phyloP scores from a whole-genome alignment of 305 asterid genomes.

The Rubia tinctorum region DNA sequence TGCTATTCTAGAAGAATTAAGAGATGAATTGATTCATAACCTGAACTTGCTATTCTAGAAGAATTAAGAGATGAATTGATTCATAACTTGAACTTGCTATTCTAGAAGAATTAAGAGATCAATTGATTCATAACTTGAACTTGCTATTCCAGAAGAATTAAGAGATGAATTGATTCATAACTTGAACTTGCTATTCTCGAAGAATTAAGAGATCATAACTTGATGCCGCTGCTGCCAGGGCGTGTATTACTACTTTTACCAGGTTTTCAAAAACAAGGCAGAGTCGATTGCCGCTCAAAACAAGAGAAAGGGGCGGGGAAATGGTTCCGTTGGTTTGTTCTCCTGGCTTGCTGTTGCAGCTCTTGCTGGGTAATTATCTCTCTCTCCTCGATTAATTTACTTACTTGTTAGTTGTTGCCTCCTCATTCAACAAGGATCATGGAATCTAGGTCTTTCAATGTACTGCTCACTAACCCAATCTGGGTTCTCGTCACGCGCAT shows the following conservation, averaged over 20 bases:
- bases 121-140: too few relatives aligned
- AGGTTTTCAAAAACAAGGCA: slow-evolving; percentile 89
- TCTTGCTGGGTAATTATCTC: slow-evolving; percentile 68
- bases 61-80: too few relatives aligned
- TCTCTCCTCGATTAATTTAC: neutral
- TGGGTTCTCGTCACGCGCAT: slow-evolving; percentile 97
- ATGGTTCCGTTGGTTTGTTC: slow-evolving; percentile 88
- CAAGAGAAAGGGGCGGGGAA: slow-evolving; percentile 59
- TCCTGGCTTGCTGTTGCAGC: slow-evolving; percentile 95
- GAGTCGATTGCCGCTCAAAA: slow-evolving; percentile 65
- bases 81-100: too few relatives aligned
- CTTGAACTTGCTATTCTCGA: too few relatives aligned
- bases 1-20: too few relatives aligned
- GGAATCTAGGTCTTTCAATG: slow-evolving; percentile 64
- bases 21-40: too few relatives aligned
- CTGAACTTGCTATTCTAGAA: too few relatives aligned
- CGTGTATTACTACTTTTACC: slow-evolving; percentile 83
- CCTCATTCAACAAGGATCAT: neutral
- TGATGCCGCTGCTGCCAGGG: slow-evolving; percentile 45
- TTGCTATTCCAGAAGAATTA: too few relatives aligned
- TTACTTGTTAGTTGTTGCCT: neutral
- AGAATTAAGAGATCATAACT: too few relatives aligned
- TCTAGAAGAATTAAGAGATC: too few relatives aligned
- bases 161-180: too few relatives aligned
- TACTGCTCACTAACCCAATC: slow-evolving; percentile 80